Percentiles rank a stretch among this genome's conserved stretches.
Conservation (phyloP, 495 filamentous ascomycete species). For the Penicillium soppii region DNA sequence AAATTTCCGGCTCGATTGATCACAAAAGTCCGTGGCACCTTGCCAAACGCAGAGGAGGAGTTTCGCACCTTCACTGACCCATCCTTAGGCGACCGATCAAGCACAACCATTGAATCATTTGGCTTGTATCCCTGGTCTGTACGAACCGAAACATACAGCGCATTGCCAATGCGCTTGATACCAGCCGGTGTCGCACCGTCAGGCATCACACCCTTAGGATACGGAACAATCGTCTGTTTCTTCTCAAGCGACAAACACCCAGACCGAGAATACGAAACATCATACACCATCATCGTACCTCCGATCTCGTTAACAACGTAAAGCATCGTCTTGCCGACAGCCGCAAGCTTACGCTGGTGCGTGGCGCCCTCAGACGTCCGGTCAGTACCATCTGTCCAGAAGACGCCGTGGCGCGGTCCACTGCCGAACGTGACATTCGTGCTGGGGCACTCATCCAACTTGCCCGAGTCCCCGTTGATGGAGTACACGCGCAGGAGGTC, state of each 20-base stretch:
- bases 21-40: conserved; percentile 62
- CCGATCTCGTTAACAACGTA: conserved; percentile 65
- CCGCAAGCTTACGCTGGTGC: conserved; percentile 23
- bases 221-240: conserved; percentile 30
- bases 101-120: conserved; percentile 35
- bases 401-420: conserved; percentile 69
- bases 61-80: conserved; percentile 52
- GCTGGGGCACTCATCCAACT: conserved; percentile 24
- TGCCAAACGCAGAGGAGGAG: conserved; percentile 55
- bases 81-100: conserved; percentile 31
- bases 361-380: not conserved
- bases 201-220: conserved; percentile 25
- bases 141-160: conserved; percentile 45
- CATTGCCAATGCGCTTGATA: conserved; percentile 26
- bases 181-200: conserved; percentile 36
- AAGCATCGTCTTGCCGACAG: conserved; percentile 39
- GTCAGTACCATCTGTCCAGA: conserved; percentile 37
- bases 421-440: conserved; percentile 45
- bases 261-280: conserved; percentile 51
- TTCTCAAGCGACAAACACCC: conserved; percentile 43
- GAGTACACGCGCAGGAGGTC: conserved; percentile 67
- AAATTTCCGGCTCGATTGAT: conserved; percentile 62
- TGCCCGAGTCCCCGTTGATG: conserved; percentile 49
- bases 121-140: conserved; percentile 36
- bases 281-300: conserved; percentile 57